A percentile compares a stretch with the other conserved stretches of the same genome.
These are phyloP conservation scores for Saccharomycopsis microspora DNA, from an alignment of 805 yeast species.

Conservation along the genomic window DNA sequence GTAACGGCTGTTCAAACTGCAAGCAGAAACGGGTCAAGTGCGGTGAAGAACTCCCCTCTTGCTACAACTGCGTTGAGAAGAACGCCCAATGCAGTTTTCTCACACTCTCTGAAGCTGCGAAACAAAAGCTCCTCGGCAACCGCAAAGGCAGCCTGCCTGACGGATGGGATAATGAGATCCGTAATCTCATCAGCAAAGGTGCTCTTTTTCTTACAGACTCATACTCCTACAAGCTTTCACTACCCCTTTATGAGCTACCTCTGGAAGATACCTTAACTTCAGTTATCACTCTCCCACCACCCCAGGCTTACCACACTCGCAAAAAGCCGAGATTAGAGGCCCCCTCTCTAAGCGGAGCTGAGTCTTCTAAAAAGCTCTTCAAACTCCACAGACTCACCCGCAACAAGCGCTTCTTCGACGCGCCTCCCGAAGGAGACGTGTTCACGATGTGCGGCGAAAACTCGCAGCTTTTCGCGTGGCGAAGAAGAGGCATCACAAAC, in stretches of 20 bases:
- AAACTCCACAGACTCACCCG: background rate
- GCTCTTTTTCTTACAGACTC: too few relatives aligned
- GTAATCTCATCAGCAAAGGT: too few relatives aligned
- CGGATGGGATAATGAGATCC: background rate
- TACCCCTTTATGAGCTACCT: background rate
- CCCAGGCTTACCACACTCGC: too few relatives aligned
- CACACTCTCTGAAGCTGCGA: conserved; percentile 3
- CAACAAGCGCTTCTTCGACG: background rate
- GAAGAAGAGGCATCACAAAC: background rate
- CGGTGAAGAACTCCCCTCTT: conserved; percentile 8
- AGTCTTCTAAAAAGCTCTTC: background rate
- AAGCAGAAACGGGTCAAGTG: conserved; percentile 9
- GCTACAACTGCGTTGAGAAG: conserved; percentile 12
- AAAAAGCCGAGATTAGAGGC: too few relatives aligned
- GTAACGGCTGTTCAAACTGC: conserved; percentile 7
- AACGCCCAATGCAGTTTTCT: conserved; percentile 3
- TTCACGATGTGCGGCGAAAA: conserved; percentile 4
- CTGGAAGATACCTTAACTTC: background rate
- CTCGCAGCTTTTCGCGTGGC: background rate
- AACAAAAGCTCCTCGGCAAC: background rate
- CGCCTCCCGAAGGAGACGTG: background rate
- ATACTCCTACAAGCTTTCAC: too few relatives aligned
- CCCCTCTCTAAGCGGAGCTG: too few relatives aligned
- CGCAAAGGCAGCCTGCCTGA: background rate
- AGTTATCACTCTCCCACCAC: background rate